phyloP scores from a whole-genome alignment of 2,329 filamentous ascomycete species.

The Colletotrichum sp. region DNA sequence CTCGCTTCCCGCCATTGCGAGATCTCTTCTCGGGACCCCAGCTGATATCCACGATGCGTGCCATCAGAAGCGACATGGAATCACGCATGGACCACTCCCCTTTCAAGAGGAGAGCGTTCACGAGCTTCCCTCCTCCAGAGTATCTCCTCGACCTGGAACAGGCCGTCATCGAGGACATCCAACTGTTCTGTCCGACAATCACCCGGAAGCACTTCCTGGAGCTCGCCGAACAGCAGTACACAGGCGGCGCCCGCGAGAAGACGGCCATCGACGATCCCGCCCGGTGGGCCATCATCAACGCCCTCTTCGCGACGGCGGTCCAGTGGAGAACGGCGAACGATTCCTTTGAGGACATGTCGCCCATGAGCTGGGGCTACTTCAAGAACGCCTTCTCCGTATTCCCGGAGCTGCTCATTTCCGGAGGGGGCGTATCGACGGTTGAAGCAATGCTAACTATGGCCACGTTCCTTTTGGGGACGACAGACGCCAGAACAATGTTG shows the following conservation, averaged over 20 bases:
- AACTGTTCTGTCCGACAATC: slow-evolving; percentile 1
- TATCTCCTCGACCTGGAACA: background rate
- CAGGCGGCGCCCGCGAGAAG: background rate
- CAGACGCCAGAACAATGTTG: background rate
- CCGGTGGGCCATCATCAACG: slow-evolving; percentile 1
- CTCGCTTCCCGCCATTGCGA: background rate
- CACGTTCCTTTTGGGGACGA: slow-evolving; percentile 1
- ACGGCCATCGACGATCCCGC: background rate
- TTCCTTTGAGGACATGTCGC: background rate
- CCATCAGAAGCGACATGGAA: background rate
- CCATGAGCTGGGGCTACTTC: slow-evolving; percentile 4
- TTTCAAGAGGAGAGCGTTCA: background rate
- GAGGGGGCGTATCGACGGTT: background rate
- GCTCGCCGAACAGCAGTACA: background rate
- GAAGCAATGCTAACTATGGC: slow-evolving; percentile 12
- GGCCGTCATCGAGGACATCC: background rate
- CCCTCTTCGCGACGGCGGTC: background rate
- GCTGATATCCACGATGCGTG: background rate
- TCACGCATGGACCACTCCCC: background rate
- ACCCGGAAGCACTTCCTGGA: background rate
- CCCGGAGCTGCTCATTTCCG: background rate
- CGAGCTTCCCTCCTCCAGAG: background rate
- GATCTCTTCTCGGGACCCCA: background rate
- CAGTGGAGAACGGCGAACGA: slow-evolving; percentile 9
- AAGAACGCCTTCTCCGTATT: slow-evolving; percentile 15